A percentile compares a stretch with the other conserved stretches of the same genome.
Evolutionary conservation across 345 rosid species (phyloP).

Genomic region (Cardamine occulta): DNA sequence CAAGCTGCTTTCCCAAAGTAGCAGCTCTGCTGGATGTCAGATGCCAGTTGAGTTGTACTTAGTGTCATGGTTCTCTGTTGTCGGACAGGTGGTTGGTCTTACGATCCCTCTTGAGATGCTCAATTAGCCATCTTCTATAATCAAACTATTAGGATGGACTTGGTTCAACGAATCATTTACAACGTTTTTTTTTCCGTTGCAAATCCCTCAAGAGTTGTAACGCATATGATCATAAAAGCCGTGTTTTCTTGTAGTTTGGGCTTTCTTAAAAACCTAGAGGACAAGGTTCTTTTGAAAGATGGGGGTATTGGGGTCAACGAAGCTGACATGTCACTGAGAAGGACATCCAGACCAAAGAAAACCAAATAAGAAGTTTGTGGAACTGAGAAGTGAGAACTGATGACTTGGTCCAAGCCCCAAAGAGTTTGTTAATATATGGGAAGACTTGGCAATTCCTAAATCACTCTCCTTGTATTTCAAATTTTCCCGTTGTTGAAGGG

Average conservation of each 20-base stretch:
- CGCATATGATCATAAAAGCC: not conserved
- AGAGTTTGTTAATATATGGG: not conserved
- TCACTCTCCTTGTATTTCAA: not conserved
- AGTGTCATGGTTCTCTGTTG: conserved; percentile 86
- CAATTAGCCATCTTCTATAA: conserved; percentile 6
- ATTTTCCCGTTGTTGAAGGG: not conserved
- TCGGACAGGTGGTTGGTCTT: conserved; percentile 80
- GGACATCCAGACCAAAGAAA: not conserved
- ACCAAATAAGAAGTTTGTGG: conserved; percentile 10
- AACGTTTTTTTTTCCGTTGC: too few relatives aligned
- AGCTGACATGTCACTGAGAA: not conserved
- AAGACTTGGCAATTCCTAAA: not conserved
- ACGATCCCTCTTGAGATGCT: conserved; percentile 55
- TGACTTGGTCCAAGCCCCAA: not conserved
- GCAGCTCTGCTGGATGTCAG: conserved; percentile 32
- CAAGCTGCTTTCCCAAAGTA: conserved; percentile 64
- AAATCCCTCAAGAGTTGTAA: too few relatives aligned
- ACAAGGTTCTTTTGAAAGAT: not conserved
- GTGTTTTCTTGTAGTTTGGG: not conserved
- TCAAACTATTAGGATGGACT: not conserved
- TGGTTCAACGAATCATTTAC: not conserved
- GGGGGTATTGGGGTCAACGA: not conserved
- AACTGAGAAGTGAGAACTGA: conserved; percentile 11
- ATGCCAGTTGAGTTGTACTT: conserved; percentile 53
- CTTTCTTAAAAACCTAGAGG: not conserved